Conservation (phyloP, 2,329 filamentous ascomycete species). For the Aspergillus sp. region DNA sequence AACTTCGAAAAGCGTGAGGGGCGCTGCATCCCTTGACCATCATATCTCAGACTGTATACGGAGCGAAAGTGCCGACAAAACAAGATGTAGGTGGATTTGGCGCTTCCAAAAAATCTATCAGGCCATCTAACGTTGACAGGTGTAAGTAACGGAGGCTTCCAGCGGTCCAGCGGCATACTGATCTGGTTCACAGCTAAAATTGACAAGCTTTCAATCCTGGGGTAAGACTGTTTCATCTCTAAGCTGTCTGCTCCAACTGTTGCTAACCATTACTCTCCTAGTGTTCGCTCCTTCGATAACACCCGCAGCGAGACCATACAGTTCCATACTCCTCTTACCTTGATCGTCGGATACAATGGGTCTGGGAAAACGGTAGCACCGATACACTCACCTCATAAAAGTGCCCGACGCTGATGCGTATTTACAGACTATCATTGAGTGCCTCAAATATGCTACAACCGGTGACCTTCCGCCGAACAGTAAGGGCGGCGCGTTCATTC, state of each 20-base stretch:
- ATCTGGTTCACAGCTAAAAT: constrained; percentile 67
- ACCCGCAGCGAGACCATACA: constrained; percentile 75
- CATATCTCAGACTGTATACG: neutral
- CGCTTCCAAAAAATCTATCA: neutral
- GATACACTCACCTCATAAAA: neutral
- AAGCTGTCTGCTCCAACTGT: neutral
- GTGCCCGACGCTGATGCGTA: constrained; percentile 11
- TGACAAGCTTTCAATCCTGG: constrained; percentile 84
- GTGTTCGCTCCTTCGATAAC: constrained; percentile 84
- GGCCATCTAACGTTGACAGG: constrained; percentile 25
- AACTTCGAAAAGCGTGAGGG: neutral
- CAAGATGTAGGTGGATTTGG: constrained; percentile 15
- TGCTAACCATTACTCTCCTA: constrained; percentile 32
- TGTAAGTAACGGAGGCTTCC: constrained; percentile 32
- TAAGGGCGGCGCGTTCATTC: constrained; percentile 87
- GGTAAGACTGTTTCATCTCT: constrained; percentile 49
- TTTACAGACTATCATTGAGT: constrained; percentile 86
- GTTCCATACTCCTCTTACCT: constrained; percentile 87
- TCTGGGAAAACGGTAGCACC: constrained; percentile 83
- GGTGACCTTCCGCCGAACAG: constrained; percentile 92
- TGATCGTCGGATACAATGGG: constrained; percentile 97
- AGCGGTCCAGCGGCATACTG: constrained; percentile 5
- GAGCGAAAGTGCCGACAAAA: neutral
- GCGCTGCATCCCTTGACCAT: neutral
- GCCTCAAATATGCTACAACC: constrained; percentile 96